These are phyloP conservation scores for Apocynum venetum DNA, from an alignment of 257 asterid species.

Conservation along the genomic window DNA sequence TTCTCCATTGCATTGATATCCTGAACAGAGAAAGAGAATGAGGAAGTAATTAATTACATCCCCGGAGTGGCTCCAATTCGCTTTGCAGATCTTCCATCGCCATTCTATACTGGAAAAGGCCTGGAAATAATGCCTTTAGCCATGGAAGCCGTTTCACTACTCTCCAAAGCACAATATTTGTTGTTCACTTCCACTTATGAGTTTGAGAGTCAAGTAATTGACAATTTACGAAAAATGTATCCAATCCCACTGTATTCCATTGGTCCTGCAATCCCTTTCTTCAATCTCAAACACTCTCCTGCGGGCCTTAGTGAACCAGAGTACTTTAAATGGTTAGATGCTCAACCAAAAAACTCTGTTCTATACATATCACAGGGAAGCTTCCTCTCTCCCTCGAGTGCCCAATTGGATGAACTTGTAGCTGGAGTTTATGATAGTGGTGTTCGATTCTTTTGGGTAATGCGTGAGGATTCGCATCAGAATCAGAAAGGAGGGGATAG, in stretches of 20 bases:
- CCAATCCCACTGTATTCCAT: slow-evolving; percentile 32
- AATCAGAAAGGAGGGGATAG: slow-evolving; percentile 8
- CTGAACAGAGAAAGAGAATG: slow-evolving; percentile 38
- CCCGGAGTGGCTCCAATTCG: slow-evolving; percentile 52
- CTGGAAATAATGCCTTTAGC: slow-evolving; percentile 19
- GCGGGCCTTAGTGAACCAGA: not conserved
- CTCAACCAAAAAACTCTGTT: slow-evolving; percentile 47
- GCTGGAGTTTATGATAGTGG: slow-evolving; percentile 40
- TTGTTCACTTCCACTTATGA: slow-evolving; percentile 40
- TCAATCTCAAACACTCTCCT: not conserved
- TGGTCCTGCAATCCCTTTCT: slow-evolving; percentile 40
- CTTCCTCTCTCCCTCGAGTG: slow-evolving; percentile 34
- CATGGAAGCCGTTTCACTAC: slow-evolving; percentile 21
- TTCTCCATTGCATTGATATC: not conserved
- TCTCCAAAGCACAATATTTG: slow-evolving; percentile 31
- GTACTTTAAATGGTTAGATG: slow-evolving; percentile 43
- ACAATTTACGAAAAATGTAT: slow-evolving; percentile 24
- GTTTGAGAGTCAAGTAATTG: slow-evolving; percentile 43
- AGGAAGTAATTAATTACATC: slow-evolving; percentile 34
- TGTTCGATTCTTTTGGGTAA: slow-evolving; percentile 52
- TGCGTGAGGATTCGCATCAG: slow-evolving; percentile 26
- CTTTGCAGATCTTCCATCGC: slow-evolving; percentile 39
- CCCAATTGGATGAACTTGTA: slow-evolving; percentile 47
- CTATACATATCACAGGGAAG: slow-evolving; percentile 62
- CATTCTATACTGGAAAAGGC: slow-evolving; percentile 21